Conservation (phyloP, 306 rosid genomes). For the Casuarina glauca region DNA sequence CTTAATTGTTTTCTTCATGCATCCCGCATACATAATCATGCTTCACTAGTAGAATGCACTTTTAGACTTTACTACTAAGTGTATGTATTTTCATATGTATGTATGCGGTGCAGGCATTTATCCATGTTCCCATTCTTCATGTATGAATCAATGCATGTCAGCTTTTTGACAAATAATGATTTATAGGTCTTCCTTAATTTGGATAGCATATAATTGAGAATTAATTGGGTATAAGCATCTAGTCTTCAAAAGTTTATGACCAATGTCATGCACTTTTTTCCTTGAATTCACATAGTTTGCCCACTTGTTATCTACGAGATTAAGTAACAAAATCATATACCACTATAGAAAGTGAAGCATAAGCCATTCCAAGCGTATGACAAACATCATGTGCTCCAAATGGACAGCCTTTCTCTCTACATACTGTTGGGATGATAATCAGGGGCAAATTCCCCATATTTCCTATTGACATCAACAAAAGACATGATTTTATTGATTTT, state of each 20-base stretch:
- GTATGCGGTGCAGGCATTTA: no score
- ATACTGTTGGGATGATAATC: conserved; percentile 49
- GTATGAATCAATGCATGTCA: background rate
- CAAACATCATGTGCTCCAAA: conserved; percentile 51
- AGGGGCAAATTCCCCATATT: conserved; percentile 55
- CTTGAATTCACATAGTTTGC: background rate
- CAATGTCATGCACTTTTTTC: background rate
- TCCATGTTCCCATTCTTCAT: background rate
- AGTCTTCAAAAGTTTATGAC: background rate
- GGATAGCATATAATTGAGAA: background rate
- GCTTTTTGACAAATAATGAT: background rate
- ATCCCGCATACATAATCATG: background rate
- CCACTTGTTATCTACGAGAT: conserved; percentile 14
- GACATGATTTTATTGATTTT: conserved; percentile 17
- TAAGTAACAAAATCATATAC: conserved; percentile 38
- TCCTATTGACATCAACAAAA: conserved; percentile 36
- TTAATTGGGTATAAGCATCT: background rate
- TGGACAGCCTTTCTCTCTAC: conserved; percentile 56
- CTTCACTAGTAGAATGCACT: background rate
- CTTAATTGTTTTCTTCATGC: background rate
- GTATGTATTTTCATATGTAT: no score
- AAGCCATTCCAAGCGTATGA: conserved; percentile 46
- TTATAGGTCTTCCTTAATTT: background rate
- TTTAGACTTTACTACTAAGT: background rate
- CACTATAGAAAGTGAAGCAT: conserved; percentile 61